Evolutionary conservation across 805 yeast species (phyloP).

Genomic region (Lipomyces starkeyi): DNA sequence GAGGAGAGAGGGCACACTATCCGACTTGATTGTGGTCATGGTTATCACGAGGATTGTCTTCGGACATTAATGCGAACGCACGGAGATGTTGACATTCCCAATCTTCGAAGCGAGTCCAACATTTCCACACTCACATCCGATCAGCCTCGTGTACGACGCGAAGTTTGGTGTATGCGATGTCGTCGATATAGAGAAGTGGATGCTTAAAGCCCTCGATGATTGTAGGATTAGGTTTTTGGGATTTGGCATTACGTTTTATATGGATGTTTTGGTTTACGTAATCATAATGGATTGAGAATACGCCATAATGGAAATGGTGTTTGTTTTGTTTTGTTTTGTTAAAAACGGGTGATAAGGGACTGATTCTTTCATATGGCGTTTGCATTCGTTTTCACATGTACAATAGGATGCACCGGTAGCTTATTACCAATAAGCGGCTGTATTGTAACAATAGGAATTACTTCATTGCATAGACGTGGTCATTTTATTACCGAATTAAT

Average conservation of each 20-base stretch:
- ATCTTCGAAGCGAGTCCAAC: conserved; percentile 32
- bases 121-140: conserved; percentile 16
- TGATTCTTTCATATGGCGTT: not conserved
- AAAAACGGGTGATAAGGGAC: not conserved
- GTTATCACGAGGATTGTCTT: conserved; percentile 43
- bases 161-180: conserved; percentile 46
- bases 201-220: not conserved
- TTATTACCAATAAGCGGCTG: not conserved
- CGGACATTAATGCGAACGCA: conserved; percentile 42
- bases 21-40: conserved; percentile 44
- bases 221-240: not conserved
- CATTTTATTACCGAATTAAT: not conserved
- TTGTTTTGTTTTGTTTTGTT: not conserved
- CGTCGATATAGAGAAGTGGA: conserved; percentile 41
- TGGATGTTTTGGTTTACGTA: not conserved
- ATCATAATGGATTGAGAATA: too few relatives aligned
- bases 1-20: conserved; percentile 32
- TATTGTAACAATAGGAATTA: conserved; percentile 1
- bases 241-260: not conserved
- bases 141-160: conserved; percentile 28
- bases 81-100: conserved; percentile 43
- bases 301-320: not conserved
- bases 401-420: not conserved
- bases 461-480: not conserved
- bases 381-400: not conserved